These are phyloP conservation scores for Ceriops decandra DNA, from an alignment of 345 rosid genomes.

Conservation along the genomic window DNA sequence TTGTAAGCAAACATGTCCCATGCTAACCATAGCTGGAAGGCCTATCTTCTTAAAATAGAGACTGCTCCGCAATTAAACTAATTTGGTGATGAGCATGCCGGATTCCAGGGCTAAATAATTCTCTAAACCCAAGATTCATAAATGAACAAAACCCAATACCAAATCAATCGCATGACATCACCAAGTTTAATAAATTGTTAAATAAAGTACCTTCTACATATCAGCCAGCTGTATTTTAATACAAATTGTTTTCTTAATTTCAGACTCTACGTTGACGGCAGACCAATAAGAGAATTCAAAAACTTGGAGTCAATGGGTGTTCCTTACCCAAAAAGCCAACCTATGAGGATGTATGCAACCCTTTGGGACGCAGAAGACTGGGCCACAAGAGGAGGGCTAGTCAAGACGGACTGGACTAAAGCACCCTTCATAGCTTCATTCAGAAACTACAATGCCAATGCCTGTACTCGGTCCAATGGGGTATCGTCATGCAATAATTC, in stretches of 20 bases:
- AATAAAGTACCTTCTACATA: too few species aligned
- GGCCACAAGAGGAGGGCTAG: constrained; percentile 64
- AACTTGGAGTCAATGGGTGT: constrained; percentile 56
- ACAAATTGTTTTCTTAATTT: not conserved
- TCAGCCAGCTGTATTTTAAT: not conserved
- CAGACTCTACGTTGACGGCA: constrained; percentile 55
- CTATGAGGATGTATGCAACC: constrained; percentile 56
- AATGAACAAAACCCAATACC: too few species aligned
- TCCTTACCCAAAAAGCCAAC: constrained; percentile 51
- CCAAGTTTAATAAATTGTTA: too few species aligned
- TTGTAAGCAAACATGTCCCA: constrained; percentile 33
- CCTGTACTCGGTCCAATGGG: constrained; percentile 44
- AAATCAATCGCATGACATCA: too few species aligned
- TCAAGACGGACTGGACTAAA: constrained; percentile 56
- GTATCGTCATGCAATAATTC: constrained; percentile 33
- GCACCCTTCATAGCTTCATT: constrained; percentile 69
- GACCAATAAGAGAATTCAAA: constrained; percentile 67
- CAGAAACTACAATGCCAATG: constrained; percentile 43
- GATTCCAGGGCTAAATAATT: too few species aligned
- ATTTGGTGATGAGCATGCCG: too few species aligned
- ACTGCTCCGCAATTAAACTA: too few species aligned
- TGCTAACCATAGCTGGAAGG: not conserved
- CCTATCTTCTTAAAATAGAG: too few species aligned
- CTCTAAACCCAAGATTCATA: too few species aligned
- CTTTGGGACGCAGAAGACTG: constrained; percentile 75